Base-by-base conservation (phyloP, 345 rosid species). In the Cardamine occulta region DNA sequence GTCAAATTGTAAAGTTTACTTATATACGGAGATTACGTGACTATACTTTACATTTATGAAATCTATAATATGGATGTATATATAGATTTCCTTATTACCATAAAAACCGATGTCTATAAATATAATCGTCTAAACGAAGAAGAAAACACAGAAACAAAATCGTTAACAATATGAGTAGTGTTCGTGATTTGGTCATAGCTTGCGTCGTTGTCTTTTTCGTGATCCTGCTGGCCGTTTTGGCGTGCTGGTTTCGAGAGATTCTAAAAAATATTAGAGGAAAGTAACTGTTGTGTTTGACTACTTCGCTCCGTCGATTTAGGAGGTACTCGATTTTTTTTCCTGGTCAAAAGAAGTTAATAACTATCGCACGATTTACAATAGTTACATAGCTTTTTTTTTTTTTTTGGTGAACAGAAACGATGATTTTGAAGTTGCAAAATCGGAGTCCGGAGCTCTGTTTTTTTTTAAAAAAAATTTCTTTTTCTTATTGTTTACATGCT, bases 141-240 rank as follows among this genome's bases (percentile, higher is more conserved):
- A 14, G 51, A 9, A 14, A 44, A 23, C 23, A 67, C 8, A 49
- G 3, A 66, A 19, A 44, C 45, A 37, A 48, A 31, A 34, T 56
- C 18, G n/a, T 54, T 57, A 70, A 45, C 56, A 45, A 58, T 13
- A 70, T 70, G 74, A 31, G 17, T 37, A 11, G 8, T 11, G 13
- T 0, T 35, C 2, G 0, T 18, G 1, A 7, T 0, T 70, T 17
- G 35, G 5, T 12, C 48, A 0, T 1, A 59, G 37, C 14, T 48
- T 0, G 3, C 49, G 2, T 32, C 39, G 9, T 48, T 1, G 2
- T 71, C 49, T 0, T 48, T 58, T 0, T 6, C 37, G 14, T 23
- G 19, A 1, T 72, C 2, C 2, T 11, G 18, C 2, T 2, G 28
- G 59, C 28, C 23, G 0, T 72, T 48, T 0, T 1, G 31, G 8